Evolutionary conservation across 2,329 filamentous ascomycete species (phyloP), one percentile per base, ranked within the genome.

Genomic region (Talaromyces sp.): DNA sequence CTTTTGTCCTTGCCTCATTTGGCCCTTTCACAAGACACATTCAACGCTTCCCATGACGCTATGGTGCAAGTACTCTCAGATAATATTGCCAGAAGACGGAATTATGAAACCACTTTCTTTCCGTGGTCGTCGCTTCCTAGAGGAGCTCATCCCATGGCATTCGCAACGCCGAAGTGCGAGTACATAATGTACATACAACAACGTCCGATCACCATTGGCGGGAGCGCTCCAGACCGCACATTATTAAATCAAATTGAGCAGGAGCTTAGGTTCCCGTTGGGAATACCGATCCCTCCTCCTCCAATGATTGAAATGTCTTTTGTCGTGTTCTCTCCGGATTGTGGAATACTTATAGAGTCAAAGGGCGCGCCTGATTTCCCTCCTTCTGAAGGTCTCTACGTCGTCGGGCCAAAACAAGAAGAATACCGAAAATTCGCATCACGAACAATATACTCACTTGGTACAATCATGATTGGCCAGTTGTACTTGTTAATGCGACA

Each of bases 1-100:
- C 89, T 98, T 64, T 96, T 96, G 75, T 90, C 89, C 2, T 81
- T 98, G 56, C 93, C 95, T 31, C 93, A 98, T 76, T 84, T 99
- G 60, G 83, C 90, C 0, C 85, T 91, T 16, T 85, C 84, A 6
- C 73, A 80, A 24, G 78, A 81, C 64, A 79, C 82, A 2, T 89
- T 86, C 70, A 76, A 72, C 83, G 85, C 67, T 83, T 87, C 79
- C 76, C 89, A 80, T 72, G 80, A 81, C 60, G 80, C 96, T 16
- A 82, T 98, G 41, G 91, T 94, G 71, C 82, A 85, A 68, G 93
- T 91, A 0, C 81, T 97, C 14, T 84, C 87, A 22, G 82, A 86
- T 61, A 85, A 87, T 0, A 86, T 97, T 47, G 71, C 73, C 2
- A 77, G 85, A n/a, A 84, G 82, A 39, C 90, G 91, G 73, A 85